Percentiles rank a stretch among this genome's conserved stretches.
Evolutionary conservation across 148 eudicot species (phyloP).

Genomic region (Bassia scoparia): DNA sequence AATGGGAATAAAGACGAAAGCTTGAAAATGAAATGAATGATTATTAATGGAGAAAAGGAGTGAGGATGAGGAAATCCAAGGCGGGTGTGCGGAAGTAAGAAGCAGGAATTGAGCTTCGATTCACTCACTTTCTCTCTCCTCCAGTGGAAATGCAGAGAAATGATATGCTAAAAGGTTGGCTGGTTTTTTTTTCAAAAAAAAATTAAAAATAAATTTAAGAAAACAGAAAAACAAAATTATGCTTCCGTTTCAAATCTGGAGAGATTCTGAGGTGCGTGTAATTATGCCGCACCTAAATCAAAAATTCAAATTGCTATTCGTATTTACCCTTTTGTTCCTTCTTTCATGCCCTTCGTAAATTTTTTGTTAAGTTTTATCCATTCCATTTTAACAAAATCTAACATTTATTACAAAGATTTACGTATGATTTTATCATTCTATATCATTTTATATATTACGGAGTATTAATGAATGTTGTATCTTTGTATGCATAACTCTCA

Average conservation of each 20-base stretch:
- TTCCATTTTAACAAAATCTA: too few species aligned
- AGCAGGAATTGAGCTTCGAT: neutral
- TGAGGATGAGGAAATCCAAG: neutral
- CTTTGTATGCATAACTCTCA: too few species aligned
- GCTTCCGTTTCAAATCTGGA: constrained; percentile 24
- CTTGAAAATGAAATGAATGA: neutral
- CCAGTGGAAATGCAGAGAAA: neutral
- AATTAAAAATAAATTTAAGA: too few species aligned
- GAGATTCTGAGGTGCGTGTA: constrained; percentile 24
- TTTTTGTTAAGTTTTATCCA: too few species aligned
- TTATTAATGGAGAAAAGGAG: neutral
- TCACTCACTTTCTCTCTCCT: constrained; percentile 1
- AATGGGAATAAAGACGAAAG: neutral
- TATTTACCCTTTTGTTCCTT: neutral
- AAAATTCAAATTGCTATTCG: constrained; percentile 20
- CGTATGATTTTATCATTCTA: too few species aligned
- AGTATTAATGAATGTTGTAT: too few species aligned
- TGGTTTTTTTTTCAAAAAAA: neutral
- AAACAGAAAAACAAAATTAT: neutral
- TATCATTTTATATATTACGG: too few species aligned
- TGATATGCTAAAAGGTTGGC: neutral
- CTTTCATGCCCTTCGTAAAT: too few species aligned
- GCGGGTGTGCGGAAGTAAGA: constrained; percentile 14
- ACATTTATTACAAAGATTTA: too few species aligned
- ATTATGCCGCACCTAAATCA: constrained; percentile 24